Evolutionary conservation across 2,329 filamentous ascomycete species (phyloP), one percentile per base, ranked within the genome.

Genomic region (Aureobasidium sp.): DNA sequence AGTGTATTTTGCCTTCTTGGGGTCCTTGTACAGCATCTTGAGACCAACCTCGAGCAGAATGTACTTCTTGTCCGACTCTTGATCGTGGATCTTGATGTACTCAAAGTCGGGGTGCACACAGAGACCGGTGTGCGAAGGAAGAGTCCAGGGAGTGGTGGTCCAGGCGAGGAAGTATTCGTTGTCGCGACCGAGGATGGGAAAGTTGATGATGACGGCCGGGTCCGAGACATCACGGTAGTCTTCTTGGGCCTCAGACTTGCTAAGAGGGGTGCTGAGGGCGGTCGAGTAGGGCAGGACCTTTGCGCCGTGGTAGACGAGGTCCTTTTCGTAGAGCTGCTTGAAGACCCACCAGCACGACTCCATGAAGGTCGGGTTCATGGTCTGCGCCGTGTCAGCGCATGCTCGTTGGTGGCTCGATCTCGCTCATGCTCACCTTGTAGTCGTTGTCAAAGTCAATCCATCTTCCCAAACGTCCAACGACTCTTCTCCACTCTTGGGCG

Each of bases 381-480:
- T 96, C 87, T 60, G 36, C 34, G 22, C 31, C 20, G 3, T 6
- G 56, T 48, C 56, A 60, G 42, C 31, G 34, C 22, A 20, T 36
- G n/a, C 20, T 31, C 27, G 11, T 25, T 17, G 15, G 22, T 58
- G n/a, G 2, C 7, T 17, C 14, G 34, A 2, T 9, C 17, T 36
- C 39, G 1, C 12, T 37, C 6, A 1, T 52, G 20, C 44, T 60
- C 56, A 60, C 56, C 56, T 96, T 96, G 81, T 96, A 97, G 74
- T 97, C 91, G 69, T 96, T 94, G 76, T 97, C 93, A 69, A 97
- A 97, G 76, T 97, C 93, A 70, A 97, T 94, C 93, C 93, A 97
- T 63, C 93, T 87, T 62, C 93, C 93, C 44, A 97, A 78, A 65
- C 93, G 82, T 71, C 96, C 91, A 69, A 97, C 89, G 29, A 91